Conservation (phyloP, 2,329 filamentous ascomycete species). For the Coleophoma eucalyptorum region DNA sequence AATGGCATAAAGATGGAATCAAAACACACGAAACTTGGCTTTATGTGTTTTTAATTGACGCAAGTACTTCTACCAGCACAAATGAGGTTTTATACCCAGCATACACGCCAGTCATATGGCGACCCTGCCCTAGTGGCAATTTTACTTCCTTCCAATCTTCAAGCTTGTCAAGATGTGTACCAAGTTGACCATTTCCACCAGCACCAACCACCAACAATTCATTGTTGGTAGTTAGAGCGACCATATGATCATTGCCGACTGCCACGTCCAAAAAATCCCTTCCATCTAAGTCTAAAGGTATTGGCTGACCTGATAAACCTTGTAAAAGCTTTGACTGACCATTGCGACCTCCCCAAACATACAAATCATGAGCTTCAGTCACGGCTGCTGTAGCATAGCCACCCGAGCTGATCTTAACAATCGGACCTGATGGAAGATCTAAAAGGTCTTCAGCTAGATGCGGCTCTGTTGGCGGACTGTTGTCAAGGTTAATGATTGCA, state of each 20-base stretch:
- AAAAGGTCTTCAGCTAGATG: slow-evolving; percentile 43
- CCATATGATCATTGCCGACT: slow-evolving; percentile 55
- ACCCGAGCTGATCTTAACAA: slow-evolving; percentile 47
- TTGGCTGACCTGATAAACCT: slow-evolving; percentile 10
- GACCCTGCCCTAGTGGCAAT: slow-evolving; percentile 12
- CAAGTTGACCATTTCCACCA: slow-evolving; percentile 58
- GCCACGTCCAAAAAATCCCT: slow-evolving; percentile 53
- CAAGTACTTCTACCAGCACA: slow-evolving; percentile 14
- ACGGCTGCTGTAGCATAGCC: slow-evolving; percentile 56
- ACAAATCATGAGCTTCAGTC: slow-evolving; percentile 53
- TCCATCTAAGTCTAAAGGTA: slow-evolving; percentile 31
- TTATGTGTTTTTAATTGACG: neutral
- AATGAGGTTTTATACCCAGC: slow-evolving; percentile 28
- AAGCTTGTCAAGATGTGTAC: slow-evolving; percentile 27
- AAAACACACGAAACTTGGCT: slow-evolving; percentile 18
- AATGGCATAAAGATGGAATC: slow-evolving; percentile 25
- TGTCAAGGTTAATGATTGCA: neutral
- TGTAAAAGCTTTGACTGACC: slow-evolving; percentile 13
- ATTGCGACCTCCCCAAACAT: slow-evolving; percentile 52
- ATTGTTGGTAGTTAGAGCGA: slow-evolving; percentile 46
- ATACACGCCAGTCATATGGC: slow-evolving; percentile 20
- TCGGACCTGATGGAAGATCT: slow-evolving; percentile 45
- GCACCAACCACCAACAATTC: slow-evolving; percentile 52
- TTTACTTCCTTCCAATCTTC: slow-evolving; percentile 21
- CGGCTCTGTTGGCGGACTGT: slow-evolving; percentile 42